phyloP scores from a whole-genome alignment of 2,329 filamentous ascomycete species.

The Cercospora zeina region DNA sequence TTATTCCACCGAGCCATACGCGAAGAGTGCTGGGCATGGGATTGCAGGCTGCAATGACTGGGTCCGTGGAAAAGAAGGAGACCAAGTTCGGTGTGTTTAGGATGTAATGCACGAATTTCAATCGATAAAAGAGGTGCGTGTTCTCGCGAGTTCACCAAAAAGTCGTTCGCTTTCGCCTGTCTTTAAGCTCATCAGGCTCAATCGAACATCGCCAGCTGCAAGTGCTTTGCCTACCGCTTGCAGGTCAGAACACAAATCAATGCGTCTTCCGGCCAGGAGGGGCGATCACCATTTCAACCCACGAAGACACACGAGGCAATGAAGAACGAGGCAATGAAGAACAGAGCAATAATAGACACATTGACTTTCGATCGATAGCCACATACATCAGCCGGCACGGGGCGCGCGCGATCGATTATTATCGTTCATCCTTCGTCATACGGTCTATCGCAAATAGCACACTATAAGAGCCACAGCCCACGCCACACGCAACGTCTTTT shows the following conservation, averaged over 20 bases:
- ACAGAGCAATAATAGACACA: no score
- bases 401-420: background rate
- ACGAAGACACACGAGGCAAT: background rate
- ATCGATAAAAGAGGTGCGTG: background rate
- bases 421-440: background rate
- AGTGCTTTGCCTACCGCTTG: background rate
- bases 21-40: slow-evolving; percentile 52
- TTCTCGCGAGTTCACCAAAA: background rate
- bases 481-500: background rate
- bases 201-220: background rate
- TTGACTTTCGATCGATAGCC: background rate
- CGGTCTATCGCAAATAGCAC: no score
- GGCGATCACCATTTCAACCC: background rate
- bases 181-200: background rate
- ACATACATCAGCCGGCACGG: background rate
- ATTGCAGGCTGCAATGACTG: slow-evolving; percentile 47
- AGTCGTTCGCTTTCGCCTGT: background rate
- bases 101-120: slow-evolving; percentile 35
- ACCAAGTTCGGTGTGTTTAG: slow-evolving; percentile 45
- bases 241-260: background rate
- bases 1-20: slow-evolving; percentile 54
- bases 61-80: slow-evolving; percentile 39
- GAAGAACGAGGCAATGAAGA: background rate
- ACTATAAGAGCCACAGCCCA: background rate
- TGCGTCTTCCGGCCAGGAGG: background rate